Evolutionary conservation across 257 asterid species (phyloP).

Genomic region (Salvia rosmarinus): DNA sequence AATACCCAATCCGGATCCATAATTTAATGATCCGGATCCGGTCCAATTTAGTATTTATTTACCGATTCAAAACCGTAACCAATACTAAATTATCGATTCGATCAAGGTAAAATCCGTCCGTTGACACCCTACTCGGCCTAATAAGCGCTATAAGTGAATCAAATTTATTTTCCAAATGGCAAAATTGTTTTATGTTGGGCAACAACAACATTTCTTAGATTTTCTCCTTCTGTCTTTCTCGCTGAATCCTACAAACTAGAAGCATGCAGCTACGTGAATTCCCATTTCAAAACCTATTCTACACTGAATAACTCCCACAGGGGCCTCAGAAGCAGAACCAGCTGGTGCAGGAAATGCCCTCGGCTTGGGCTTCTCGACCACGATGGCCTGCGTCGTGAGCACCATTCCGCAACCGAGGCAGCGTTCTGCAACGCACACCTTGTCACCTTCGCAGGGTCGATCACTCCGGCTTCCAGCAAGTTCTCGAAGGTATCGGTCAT

Average conservation of each 20-base stretch:
- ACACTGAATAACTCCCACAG: constrained; percentile 52
- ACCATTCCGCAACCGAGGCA: constrained; percentile 99
- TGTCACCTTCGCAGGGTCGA: constrained; percentile 96
- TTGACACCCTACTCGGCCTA: too few species aligned
- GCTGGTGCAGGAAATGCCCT: constrained; percentile 50
- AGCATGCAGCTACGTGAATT: constrained; percentile 7
- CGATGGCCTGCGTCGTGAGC: constrained; percentile 96
- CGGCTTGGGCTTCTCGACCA: constrained; percentile 84
- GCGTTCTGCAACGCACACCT: constrained; percentile 89
- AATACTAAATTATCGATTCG: too few species aligned
- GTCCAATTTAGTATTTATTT: too few species aligned
- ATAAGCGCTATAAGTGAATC: background rate
- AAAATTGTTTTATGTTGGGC: constrained; percentile 6
- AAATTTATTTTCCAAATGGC: constrained; percentile 7
- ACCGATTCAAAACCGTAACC: too few species aligned
- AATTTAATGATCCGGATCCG: too few species aligned
- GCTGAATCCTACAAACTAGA: background rate
- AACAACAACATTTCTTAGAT: background rate
- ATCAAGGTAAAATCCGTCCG: too few species aligned
- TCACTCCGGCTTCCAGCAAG: constrained; percentile 80
- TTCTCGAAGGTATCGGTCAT: constrained; percentile 81
- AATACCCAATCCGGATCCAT: too few species aligned
- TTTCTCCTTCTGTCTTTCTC: background rate
- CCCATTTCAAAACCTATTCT: constrained; percentile 5
- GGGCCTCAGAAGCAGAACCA: constrained; percentile 34